Evolutionary conservation across 1,284 basidiomycete genomes (phyloP).

Genomic region (Cerioporus squamosus): DNA sequence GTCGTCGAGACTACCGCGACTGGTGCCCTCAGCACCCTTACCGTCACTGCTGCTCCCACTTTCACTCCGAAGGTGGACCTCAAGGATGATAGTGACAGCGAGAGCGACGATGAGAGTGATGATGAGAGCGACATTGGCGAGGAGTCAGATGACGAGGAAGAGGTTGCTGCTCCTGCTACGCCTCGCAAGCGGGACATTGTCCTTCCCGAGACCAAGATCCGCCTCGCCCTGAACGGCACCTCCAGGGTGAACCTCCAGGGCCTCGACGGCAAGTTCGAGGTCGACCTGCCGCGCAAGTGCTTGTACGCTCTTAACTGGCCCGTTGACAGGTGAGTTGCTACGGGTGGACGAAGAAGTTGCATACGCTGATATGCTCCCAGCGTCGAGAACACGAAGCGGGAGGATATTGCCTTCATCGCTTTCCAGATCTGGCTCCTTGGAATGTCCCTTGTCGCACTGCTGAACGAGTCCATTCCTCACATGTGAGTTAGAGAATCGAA

Average conservation of each 20-base stretch:
- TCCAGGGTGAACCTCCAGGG: constrained; percentile 41
- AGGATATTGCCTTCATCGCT: constrained; percentile 75
- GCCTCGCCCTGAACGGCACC: constrained; percentile 37
- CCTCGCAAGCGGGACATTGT: constrained; percentile 1
- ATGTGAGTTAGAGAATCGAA: constrained; percentile 44
- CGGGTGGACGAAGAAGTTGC: background rate
- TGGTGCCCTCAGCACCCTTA: constrained; percentile 4
- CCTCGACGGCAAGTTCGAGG: constrained; percentile 46
- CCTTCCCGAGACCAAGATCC: constrained; percentile 5
- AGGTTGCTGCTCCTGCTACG: constrained; percentile 9
- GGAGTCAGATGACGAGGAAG: constrained; percentile 11
- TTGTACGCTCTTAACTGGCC: constrained; percentile 70
- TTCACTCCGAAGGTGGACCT: constrained; percentile 5
- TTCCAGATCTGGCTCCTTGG: constrained; percentile 84
- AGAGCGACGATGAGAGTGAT: constrained; percentile 16
- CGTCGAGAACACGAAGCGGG: constrained; percentile 72
- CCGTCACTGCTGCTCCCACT: constrained; percentile 10
- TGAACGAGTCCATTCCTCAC: constrained; percentile 84
- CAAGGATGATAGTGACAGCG: constrained; percentile 12
- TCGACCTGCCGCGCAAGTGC: constrained; percentile 50
- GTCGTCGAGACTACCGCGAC: background rate
- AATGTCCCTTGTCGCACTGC: constrained; percentile 76
- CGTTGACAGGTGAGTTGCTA: constrained; percentile 53
- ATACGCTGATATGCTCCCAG: constrained; percentile 38
- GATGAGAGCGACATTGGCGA: constrained; percentile 7